These are phyloP conservation scores for Sarocladiaceae sp. DNA, from an alignment of 2,329 filamentous ascomycete genomes.

Conservation along the genomic window DNA sequence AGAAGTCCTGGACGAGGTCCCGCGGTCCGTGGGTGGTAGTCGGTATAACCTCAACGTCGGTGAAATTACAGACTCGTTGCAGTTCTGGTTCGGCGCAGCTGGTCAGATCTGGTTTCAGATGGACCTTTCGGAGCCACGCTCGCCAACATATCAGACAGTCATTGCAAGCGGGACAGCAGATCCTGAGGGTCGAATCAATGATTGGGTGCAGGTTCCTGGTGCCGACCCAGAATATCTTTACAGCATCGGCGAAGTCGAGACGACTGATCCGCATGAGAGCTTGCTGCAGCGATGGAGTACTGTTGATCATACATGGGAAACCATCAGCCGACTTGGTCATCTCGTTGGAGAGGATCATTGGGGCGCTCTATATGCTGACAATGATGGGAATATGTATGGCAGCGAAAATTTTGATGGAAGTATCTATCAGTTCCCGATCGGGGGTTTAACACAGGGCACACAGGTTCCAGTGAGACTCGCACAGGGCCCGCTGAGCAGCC, in stretches of 20 bases:
- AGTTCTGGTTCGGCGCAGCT: neutral
- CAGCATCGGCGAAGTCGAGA: neutral
- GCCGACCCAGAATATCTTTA: neutral
- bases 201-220: neutral
- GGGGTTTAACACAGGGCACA: neutral
- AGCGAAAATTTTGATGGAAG: neutral
- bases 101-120: neutral
- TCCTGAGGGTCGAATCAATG: neutral
- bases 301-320: neutral
- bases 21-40: neutral
- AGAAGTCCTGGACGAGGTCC: neutral
- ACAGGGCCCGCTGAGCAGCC: neutral
- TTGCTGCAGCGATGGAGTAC: neutral
- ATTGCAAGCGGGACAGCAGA: neutral
- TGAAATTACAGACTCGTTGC: neutral
- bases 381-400: neutral
- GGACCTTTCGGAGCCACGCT: neutral
- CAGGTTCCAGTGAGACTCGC: neutral
- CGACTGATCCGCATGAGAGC: neutral
- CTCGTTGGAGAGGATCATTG: neutral
- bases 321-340: neutral
- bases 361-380: neutral
- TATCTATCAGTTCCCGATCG: neutral
- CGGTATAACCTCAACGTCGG: neutral
- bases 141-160: neutral